Conservation (phyloP, 495 filamentous ascomycete species). For the Beverwykella pulmonaria region DNA sequence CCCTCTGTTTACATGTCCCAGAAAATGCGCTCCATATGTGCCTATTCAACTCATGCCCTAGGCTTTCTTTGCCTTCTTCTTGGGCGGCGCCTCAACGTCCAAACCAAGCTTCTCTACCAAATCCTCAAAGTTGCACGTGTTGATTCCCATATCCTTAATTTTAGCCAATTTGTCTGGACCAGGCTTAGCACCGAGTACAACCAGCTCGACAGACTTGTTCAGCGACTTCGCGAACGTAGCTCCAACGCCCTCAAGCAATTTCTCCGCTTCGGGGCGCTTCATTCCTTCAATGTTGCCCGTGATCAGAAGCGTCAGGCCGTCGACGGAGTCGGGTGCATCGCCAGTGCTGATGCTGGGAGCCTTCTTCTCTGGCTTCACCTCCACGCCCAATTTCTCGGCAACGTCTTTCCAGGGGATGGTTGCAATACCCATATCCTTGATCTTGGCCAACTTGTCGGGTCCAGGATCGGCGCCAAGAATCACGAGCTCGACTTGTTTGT, state of each 20-base stretch:
- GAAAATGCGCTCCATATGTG: no score
- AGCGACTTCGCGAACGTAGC: constrained; percentile 27
- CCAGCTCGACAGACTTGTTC: constrained; percentile 28
- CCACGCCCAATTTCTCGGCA: constrained; percentile 23
- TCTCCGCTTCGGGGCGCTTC: constrained; percentile 16
- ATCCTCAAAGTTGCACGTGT: constrained; percentile 21
- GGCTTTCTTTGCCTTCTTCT: constrained; percentile 28
- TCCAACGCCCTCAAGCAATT: constrained; percentile 20
- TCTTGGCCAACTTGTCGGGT: constrained; percentile 26
- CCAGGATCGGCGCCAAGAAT: constrained; percentile 22
- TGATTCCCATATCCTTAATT: constrained; percentile 14
- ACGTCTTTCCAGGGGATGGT: constrained; percentile 26
- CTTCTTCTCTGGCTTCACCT: constrained; percentile 17
- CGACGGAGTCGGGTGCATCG: constrained; percentile 24
- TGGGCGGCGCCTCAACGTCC: constrained; percentile 19
- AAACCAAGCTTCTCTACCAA: constrained; percentile 25
- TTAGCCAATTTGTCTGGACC: constrained; percentile 29
- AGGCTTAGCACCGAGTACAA: constrained; percentile 22
- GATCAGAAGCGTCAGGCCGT: constrained; percentile 23
- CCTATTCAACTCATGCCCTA: background rate
- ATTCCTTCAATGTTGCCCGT: constrained; percentile 25
- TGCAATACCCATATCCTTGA: constrained; percentile 23
- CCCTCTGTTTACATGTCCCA: no score
- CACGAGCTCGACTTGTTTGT: constrained; percentile 26
- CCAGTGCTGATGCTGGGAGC: constrained; percentile 17